These are phyloP conservation scores for Hippophae gyantsensis DNA, from an alignment of 306 rosid genomes.

Conservation along the genomic window DNA sequence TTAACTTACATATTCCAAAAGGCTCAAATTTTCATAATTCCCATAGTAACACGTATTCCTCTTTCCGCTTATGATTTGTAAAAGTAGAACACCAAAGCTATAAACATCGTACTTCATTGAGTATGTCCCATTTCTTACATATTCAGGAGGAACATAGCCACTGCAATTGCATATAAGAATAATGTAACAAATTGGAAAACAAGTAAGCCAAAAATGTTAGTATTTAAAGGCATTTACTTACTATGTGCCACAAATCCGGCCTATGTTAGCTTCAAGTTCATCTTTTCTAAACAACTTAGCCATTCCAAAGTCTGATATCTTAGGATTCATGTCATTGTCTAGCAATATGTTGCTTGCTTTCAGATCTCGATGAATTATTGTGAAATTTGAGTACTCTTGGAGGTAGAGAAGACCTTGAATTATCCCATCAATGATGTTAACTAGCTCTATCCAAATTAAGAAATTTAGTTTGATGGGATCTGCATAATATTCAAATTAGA, in stretches of 20 bases:
- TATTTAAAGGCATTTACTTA: slow-evolving; percentile 19
- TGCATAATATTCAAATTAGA: slow-evolving; percentile 16
- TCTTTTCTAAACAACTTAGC: slow-evolving; percentile 51
- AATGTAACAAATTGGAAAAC: neutral
- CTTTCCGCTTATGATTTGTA: slow-evolving; percentile 64
- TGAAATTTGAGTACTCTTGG: slow-evolving; percentile 65
- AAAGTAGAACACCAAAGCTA: slow-evolving; percentile 36
- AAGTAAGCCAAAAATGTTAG: neutral
- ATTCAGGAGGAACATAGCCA: slow-evolving; percentile 60
- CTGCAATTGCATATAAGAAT: slow-evolving; percentile 20
- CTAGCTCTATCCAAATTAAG: slow-evolving; percentile 42
- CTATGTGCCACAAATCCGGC: slow-evolving; percentile 52
- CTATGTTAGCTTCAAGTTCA: slow-evolving; percentile 55
- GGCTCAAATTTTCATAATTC: slow-evolving; percentile 29
- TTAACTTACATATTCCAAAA: slow-evolving; percentile 49
- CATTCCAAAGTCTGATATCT: slow-evolving; percentile 66
- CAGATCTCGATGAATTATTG: slow-evolving; percentile 56
- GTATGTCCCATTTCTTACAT: slow-evolving; percentile 45
- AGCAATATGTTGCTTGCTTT: slow-evolving; percentile 52
- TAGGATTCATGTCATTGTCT: slow-evolving; percentile 45
- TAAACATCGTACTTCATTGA: slow-evolving; percentile 41
- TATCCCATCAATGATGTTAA: slow-evolving; percentile 52
- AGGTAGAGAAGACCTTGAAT: slow-evolving; percentile 71
- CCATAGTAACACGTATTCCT: slow-evolving; percentile 38
- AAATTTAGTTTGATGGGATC: slow-evolving; percentile 28